Percentiles rank a stretch among this genome's conserved stretches.
Conservation (phyloP, 805 yeast genomes). For the Ogataea zsoltii region DNA sequence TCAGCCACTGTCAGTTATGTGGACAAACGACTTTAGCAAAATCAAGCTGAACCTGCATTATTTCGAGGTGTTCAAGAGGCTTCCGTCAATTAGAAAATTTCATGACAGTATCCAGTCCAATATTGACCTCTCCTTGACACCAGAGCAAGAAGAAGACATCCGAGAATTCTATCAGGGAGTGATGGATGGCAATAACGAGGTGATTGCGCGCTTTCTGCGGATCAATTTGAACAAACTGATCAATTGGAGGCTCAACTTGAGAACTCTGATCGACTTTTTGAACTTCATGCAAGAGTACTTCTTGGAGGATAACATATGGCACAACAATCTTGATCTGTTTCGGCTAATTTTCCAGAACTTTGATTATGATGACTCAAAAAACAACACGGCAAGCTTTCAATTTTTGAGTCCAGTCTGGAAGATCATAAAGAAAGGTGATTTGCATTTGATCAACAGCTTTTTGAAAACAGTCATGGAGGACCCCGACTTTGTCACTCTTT, state of each 20-base stretch:
- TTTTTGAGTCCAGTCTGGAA: conserved; percentile 29
- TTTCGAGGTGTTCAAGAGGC: conserved; percentile 28
- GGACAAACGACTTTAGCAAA: conserved; percentile 31
- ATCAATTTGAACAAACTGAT: conserved; percentile 29
- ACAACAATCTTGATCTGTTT: conserved; percentile 31
- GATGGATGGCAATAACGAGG: conserved; percentile 20
- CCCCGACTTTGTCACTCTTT: conserved; percentile 27
- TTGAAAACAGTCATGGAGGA: conserved; percentile 24
- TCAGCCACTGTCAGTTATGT: conserved; percentile 35
- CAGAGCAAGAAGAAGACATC: conserved; percentile 11
- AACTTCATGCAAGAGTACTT: conserved; percentile 30
- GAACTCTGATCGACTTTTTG: conserved; percentile 30
- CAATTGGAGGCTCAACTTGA: conserved; percentile 32
- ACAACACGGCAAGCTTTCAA: conserved; percentile 10
- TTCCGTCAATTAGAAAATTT: conserved; percentile 30
- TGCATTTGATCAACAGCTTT: conserved; percentile 18
- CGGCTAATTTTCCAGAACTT: conserved; percentile 25
- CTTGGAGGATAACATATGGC: conserved; percentile 29
- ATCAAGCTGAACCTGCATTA: conserved; percentile 26
- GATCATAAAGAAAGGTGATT: conserved; percentile 6
- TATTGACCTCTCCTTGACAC: background rate
- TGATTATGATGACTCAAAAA: conserved; percentile 13
- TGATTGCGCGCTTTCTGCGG: conserved; percentile 24
- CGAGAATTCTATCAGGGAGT: conserved; percentile 24
- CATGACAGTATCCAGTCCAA: conserved; percentile 10